Percentiles rank a stretch among this genome's conserved stretches.
Evolutionary conservation across 1,284 basidiomycete genomes (phyloP).

Genomic region (Wolfiporia cocos): DNA sequence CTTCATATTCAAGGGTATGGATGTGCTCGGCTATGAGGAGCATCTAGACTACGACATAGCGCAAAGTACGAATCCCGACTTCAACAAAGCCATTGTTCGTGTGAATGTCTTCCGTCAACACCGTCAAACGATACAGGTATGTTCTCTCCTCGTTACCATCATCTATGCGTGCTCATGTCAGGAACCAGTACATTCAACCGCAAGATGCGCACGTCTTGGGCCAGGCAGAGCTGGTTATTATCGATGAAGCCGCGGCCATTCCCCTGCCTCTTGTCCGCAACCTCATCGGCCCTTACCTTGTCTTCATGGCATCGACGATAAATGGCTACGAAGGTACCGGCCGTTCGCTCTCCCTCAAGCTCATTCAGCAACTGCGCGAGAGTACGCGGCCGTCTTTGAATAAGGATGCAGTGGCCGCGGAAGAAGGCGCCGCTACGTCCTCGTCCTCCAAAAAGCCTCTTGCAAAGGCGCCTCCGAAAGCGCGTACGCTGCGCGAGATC

Average conservation of each 20-base stretch:
- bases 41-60: conserved; percentile 97
- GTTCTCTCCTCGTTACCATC: conserved; percentile 20
- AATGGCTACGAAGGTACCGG: conserved; percentile 99
- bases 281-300: conserved; percentile 95
- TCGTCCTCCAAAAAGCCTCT: conserved; percentile 45
- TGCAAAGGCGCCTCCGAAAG: conserved; percentile 55
- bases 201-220: conserved; percentile 96
- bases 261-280: conserved; percentile 93
- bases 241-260: conserved; percentile 98
- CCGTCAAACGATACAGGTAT: conserved; percentile 89
- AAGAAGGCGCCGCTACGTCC: conserved; percentile 36
- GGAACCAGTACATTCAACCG: conserved; percentile 87
- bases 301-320: conserved; percentile 98
- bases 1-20: conserved; percentile 96
- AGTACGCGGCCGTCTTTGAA: conserved; percentile 68
- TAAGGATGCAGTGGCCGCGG: conserved; percentile 47
- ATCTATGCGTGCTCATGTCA: conserved; percentile 4
- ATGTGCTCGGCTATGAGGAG: conserved; percentile 94
- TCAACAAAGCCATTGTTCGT: conserved; percentile 93
- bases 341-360: conserved; percentile 93
- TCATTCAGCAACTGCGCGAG: conserved; percentile 95
- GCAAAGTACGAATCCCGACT: conserved; percentile 91
- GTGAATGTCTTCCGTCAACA: conserved; percentile 94
- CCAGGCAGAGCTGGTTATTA: conserved; percentile 96
- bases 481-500: conserved; percentile 86